A percentile compares a stretch with the other conserved stretches of the same genome.
These are phyloP conservation scores for Phytophthora tubulina DNA, from an alignment of 352 stramenopile species.

Conservation along the genomic window DNA sequence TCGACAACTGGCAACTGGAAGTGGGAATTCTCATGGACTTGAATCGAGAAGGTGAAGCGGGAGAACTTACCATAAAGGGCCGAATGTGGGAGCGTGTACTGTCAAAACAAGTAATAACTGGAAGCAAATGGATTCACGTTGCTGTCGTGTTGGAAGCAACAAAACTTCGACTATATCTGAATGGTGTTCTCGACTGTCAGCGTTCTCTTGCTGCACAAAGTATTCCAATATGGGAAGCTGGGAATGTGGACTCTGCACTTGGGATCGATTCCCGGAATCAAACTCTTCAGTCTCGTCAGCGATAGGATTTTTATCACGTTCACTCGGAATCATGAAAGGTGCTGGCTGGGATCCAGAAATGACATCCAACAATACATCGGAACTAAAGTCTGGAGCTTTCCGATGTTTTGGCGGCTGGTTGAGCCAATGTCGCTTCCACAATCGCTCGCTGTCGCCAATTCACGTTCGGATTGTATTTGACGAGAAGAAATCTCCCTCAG, in stretches of 20 bases:
- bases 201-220: slow-evolving; percentile 59
- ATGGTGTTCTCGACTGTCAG: slow-evolving; percentile 89
- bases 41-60: slow-evolving; percentile 52
- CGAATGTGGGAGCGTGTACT: slow-evolving; percentile 68
- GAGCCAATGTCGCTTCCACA: slow-evolving; percentile 90
- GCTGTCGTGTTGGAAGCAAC: slow-evolving; percentile 85
- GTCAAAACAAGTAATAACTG: slow-evolving; percentile 76
- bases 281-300: slow-evolving; percentile 13
- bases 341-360: slow-evolving; percentile 23
- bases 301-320: slow-evolving; percentile 32
- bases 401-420: slow-evolving; percentile 86
- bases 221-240: slow-evolving; percentile 36
- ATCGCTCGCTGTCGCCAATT: slow-evolving; percentile 91
- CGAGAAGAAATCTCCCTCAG: slow-evolving; percentile 51
- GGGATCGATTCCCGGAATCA: slow-evolving; percentile 39
- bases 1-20: slow-evolving; percentile 64
- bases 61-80: slow-evolving; percentile 19
- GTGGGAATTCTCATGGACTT: slow-evolving; percentile 59
- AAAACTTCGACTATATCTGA: slow-evolving; percentile 92
- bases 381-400: slow-evolving; percentile 24
- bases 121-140: slow-evolving; percentile 85
- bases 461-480: slow-evolving; percentile 94
- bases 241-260: slow-evolving; percentile 67
- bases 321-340: slow-evolving; percentile 29
- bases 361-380: slow-evolving; percentile 26